Evolutionary conservation across 1,284 basidiomycete genomes (phyloP).

Genomic region (Cutaneotrichosporon spelunceum): DNA sequence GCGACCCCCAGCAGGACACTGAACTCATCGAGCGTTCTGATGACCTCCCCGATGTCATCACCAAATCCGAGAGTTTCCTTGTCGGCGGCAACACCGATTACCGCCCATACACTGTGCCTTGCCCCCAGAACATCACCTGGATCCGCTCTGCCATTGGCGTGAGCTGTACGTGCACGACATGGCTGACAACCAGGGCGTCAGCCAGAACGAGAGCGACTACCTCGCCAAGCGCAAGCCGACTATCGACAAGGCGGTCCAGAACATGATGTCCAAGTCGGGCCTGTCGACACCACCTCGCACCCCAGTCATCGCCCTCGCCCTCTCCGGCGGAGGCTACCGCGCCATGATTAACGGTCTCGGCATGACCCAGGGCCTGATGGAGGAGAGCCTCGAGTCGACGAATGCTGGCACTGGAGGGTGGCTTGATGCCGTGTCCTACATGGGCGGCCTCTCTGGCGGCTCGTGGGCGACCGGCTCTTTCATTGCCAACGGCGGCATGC

Average conservation of each 20-base stretch:
- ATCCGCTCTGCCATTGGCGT: slow-evolving; percentile 41
- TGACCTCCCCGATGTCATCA: not conserved
- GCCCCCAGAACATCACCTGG: slow-evolving; percentile 41
- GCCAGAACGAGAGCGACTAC: slow-evolving; percentile 37
- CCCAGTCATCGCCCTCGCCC: slow-evolving; percentile 51
- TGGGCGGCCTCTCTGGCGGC: slow-evolving; percentile 49
- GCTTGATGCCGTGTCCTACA: slow-evolving; percentile 47
- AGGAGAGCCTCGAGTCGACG: slow-evolving; percentile 9
- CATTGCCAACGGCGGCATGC: slow-evolving; percentile 43
- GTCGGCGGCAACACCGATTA: slow-evolving; percentile 29
- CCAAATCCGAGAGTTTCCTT: slow-evolving; percentile 5
- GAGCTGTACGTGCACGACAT: slow-evolving; percentile 18
- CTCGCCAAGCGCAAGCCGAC: slow-evolving; percentile 28
- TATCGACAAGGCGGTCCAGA: slow-evolving; percentile 33
- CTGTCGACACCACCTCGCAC: slow-evolving; percentile 40
- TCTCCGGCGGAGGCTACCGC: slow-evolving; percentile 54
- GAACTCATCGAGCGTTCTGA: not conserved
- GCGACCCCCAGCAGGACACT: not conserved
- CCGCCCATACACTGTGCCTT: slow-evolving; percentile 44
- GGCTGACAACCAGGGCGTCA: slow-evolving; percentile 29
- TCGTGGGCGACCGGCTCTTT: slow-evolving; percentile 48
- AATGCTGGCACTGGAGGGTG: slow-evolving; percentile 38
- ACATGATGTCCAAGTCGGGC: slow-evolving; percentile 30
- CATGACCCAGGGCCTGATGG: slow-evolving; percentile 21
- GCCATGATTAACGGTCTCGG: slow-evolving; percentile 50